Evolutionary conservation across 352 stramenopile species (phyloP).

Genomic region (Thalassiosira livingstoniorum): DNA sequence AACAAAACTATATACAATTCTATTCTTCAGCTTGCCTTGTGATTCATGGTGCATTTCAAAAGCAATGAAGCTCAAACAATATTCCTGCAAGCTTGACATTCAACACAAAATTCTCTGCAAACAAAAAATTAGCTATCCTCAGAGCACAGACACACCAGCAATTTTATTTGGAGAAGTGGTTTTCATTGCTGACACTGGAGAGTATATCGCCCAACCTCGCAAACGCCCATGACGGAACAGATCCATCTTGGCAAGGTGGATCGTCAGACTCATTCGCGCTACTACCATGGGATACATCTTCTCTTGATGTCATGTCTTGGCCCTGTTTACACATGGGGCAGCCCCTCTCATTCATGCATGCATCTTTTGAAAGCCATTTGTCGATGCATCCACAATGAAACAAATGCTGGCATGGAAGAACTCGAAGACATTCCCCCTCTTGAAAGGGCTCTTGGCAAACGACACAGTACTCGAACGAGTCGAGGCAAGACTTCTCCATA

Average conservation of each 20-base stretch:
- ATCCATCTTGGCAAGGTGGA: conserved; percentile 37
- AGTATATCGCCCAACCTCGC: conserved; percentile 64
- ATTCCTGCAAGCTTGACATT: too few species aligned
- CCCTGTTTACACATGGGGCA: conserved; percentile 72
- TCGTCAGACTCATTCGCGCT: not conserved
- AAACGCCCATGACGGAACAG: conserved; percentile 78
- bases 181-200: conserved; percentile 29
- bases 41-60: too few species aligned
- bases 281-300: not conserved
- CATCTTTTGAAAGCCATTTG: conserved; percentile 66
- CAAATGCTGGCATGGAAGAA: conserved; percentile 95
- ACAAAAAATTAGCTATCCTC: too few species aligned
- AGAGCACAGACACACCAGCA: too few species aligned
- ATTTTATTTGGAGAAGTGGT: too few species aligned
- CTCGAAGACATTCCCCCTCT: conserved; percentile 89
- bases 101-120: too few species aligned
- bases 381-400: conserved; percentile 88
- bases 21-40: too few species aligned
- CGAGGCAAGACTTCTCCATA: conserved; percentile 2
- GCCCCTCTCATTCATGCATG: conserved; percentile 65
- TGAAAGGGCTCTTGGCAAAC: conserved; percentile 76
- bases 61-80: too few species aligned
- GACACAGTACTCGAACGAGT: conserved; percentile 66
- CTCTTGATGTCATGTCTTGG: not conserved
- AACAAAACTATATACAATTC: too few species aligned